These are phyloP conservation scores for Ilex paraguariensis DNA, from an alignment of 305 asterid genomes.

Conservation along the genomic window DNA sequence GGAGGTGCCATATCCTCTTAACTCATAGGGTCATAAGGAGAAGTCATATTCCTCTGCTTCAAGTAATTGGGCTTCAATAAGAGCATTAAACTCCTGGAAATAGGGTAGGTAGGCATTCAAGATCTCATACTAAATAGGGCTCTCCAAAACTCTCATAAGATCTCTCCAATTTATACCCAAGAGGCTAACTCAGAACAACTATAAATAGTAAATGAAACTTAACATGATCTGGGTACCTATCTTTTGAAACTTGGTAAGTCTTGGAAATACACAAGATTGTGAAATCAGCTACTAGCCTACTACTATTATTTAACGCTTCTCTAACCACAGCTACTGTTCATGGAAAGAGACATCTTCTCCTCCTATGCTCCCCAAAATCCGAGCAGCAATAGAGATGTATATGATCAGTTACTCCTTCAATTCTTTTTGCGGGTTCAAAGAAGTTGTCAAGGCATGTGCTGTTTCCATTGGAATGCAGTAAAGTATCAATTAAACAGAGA, in stretches of 20 bases:
- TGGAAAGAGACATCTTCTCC: too few species aligned
- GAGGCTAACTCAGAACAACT: conserved; percentile 4
- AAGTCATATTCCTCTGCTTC: not conserved
- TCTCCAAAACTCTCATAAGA: conserved; percentile 2
- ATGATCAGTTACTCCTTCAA: conserved; percentile 31
- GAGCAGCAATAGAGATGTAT: conserved; percentile 38
- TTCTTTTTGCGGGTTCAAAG: conserved; percentile 30
- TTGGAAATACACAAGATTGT: too few species aligned
- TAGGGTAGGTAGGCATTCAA: conserved; percentile 15
- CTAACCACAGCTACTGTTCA: too few species aligned
- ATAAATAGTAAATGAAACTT: conserved; percentile 10
- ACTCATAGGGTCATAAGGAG: not conserved
- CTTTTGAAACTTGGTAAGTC: too few species aligned
- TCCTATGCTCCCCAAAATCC: conserved; percentile 18
- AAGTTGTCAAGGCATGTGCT: conserved; percentile 26
- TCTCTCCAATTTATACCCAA: conserved; percentile 9
- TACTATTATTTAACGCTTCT: too few species aligned
- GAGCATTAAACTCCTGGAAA: conserved; percentile 1
- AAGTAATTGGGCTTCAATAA: conserved; percentile 1
- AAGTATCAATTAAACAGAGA: conserved; percentile 17
- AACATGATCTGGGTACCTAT: not conserved
- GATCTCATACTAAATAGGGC: conserved; percentile 13
- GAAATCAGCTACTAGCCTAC: too few species aligned
- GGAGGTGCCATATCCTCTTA: too few species aligned
- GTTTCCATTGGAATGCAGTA: conserved; percentile 18